Base-by-base conservation (phyloP, 768 basidiomycete genomes). In the Lanmaoa pseudosensibilis region DNA sequence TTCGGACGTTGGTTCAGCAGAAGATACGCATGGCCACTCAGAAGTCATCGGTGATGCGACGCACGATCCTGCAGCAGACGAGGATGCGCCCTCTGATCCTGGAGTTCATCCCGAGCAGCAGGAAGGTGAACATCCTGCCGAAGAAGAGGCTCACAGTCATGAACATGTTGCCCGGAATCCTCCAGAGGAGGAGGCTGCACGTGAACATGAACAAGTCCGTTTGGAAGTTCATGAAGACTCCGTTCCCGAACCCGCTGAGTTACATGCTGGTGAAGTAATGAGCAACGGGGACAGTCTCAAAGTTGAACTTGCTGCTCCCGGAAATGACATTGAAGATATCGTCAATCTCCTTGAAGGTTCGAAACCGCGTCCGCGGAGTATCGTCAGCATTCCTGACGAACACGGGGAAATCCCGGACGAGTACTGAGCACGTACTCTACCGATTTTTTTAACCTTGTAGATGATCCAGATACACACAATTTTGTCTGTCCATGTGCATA, bases 261-360 rank as follows among this genome's bases (percentile, higher is more conserved):
- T 56, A 6, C 57, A 53, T 54, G 30, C 45, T 36, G 30, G 32
- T 32, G 51, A 53, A 46, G 48, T 62, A 13, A 21, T 46, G 18
- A 45, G 39, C 39, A 65, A 64, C 11, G 60, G 60, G 48, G 41
- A 62, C 21, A 25, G 23, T 46, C 12, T 49, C 27, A 52, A 55
- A 33, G 45, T 43, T 13, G 63, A 52, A 32, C 37, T 23, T 15
- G 5, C 23, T 30, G n/a, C 47, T 19, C 32, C 47, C 15, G 77
- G 68, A 16, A 68, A 74, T 52, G 82, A 86, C 32, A 74, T 86
- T 32, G 88, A 84, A 68, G 82, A 83, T 53, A 83, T 89, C 50
- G 83, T 90, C 57, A 83, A 79, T 62, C 76, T 88, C 61, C 81
- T 90, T 13, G 85, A 90, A 71, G 59, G 66, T 1, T 63, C 72